A percentile compares a stretch with the other conserved stretches of the same genome.
Evolutionary conservation across 163 green algal genomes (phyloP).

Genomic region (Chlorella variabilis): DNA sequence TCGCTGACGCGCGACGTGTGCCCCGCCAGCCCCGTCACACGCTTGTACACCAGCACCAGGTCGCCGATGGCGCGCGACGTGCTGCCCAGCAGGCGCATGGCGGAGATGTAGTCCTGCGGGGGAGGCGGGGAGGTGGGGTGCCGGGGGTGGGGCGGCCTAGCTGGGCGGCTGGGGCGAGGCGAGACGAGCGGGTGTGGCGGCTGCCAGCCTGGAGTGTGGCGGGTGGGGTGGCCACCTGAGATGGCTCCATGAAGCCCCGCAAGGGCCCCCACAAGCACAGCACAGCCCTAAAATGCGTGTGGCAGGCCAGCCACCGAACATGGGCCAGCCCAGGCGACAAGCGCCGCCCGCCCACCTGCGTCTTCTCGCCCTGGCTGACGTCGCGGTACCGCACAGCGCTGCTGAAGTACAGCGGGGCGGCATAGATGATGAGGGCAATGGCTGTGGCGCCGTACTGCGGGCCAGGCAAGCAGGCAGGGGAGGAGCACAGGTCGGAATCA

Average conservation of each 20-base stretch:
- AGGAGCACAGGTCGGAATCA: too few relatives aligned
- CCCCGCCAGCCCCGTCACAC: constrained; percentile 85
- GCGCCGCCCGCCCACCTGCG: background rate
- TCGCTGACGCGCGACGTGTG: constrained; percentile 90
- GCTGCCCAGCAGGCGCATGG: constrained; percentile 93
- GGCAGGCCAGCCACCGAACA: too few relatives aligned
- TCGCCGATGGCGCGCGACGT: constrained; percentile 87
- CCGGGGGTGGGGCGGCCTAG: background rate
- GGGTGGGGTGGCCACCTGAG: too few relatives aligned
- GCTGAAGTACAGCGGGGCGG: constrained; percentile 79
- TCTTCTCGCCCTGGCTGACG: constrained; percentile 26
- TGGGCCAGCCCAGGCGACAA: too few relatives aligned
- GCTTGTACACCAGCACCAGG: constrained; percentile 96
- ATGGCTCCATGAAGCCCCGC: too few relatives aligned
- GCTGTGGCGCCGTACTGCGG: constrained; percentile 75
- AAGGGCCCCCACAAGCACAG: too few relatives aligned
- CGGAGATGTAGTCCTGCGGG: constrained; percentile 87
- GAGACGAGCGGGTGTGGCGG: too few relatives aligned
- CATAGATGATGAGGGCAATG: constrained; percentile 89
- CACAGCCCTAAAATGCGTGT: too few relatives aligned
- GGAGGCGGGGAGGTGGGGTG: background rate
- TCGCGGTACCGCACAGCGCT: constrained; percentile 8
- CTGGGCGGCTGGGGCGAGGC: too few relatives aligned
- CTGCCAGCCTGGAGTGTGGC: too few relatives aligned
- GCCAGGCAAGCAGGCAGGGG: background rate